Evolutionary conservation across 768 basidiomycete genomes (phyloP).

Genomic region (Tulasnella sp.): DNA sequence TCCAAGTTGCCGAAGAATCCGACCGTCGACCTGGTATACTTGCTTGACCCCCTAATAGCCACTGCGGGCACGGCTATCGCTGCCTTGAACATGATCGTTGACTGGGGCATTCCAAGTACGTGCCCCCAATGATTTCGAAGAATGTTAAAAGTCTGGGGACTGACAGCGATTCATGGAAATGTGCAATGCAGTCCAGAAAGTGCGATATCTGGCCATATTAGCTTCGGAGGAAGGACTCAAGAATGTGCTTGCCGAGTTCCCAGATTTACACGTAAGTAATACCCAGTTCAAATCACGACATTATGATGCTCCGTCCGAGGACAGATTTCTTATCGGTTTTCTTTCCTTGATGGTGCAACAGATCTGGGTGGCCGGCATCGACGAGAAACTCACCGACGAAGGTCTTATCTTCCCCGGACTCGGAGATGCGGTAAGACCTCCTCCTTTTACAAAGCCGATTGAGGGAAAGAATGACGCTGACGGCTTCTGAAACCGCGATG

Average conservation of each 20-base stretch:
- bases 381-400: constrained; percentile 62
- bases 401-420: constrained; percentile 88
- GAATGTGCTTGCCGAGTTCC: constrained; percentile 61
- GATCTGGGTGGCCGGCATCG: constrained; percentile 87
- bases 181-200: constrained; percentile 50
- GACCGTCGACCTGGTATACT: constrained; percentile 76
- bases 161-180: neutral
- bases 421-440: constrained; percentile 67
- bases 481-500: neutral
- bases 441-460: neutral
- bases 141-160: neutral
- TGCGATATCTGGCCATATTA: constrained; percentile 80
- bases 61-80: constrained; percentile 91
- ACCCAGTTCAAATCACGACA: constrained; percentile 27
- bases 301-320: neutral
- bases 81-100: constrained; percentile 77
- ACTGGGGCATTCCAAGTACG: constrained; percentile 75
- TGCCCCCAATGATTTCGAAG: neutral
- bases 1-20: constrained; percentile 78
- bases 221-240: constrained; percentile 71
- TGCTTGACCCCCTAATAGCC: constrained; percentile 90
- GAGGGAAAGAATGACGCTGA: neutral
- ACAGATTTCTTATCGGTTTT: constrained; percentile 2
- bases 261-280: constrained; percentile 67
- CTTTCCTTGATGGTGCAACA: constrained; percentile 37